phyloP scores from a whole-genome alignment of 108 stramenopile species.

The Heterococcus sp. region DNA sequence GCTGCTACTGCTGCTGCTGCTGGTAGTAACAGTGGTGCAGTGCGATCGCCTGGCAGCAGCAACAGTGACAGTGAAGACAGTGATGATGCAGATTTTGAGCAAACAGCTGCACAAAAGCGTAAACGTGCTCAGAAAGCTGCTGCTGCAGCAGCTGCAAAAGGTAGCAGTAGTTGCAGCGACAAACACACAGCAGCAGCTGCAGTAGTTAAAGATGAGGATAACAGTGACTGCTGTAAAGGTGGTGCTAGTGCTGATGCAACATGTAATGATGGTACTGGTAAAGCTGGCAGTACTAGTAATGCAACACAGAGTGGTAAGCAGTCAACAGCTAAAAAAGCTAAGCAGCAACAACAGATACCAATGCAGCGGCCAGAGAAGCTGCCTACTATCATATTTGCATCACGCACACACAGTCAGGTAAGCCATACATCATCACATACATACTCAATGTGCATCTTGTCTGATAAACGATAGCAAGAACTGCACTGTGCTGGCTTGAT shows the following conservation, averaged over 20 bases:
- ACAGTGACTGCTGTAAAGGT: neutral
- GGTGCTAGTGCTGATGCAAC: neutral
- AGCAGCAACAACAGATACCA: neutral
- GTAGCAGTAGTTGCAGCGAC: no score
- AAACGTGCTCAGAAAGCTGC: neutral
- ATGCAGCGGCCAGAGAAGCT: neutral
- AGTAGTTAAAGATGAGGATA: neutral
- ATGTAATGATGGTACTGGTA: neutral
- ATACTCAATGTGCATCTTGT: no score
- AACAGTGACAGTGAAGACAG: conserved; percentile 6
- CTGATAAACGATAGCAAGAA: no score
- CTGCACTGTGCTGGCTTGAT: no score
- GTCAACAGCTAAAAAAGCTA: conserved; percentile 1
- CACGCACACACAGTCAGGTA: conserved; percentile 47
- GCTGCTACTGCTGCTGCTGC: conserved; percentile 63
- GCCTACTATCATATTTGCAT: conserved; percentile 45
- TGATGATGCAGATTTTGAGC: neutral
- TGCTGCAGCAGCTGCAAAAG: no score
- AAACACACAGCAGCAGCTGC: neutral
- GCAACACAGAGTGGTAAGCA: neutral
- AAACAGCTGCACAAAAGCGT: neutral
- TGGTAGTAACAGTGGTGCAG: conserved; percentile 61
- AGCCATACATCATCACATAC: no score
- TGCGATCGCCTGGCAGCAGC: conserved; percentile 61
- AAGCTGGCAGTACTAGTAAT: neutral